Evolutionary conservation across 2,329 filamentous ascomycete genomes (phyloP).

Genomic region (Bipolaris zeicola): DNA sequence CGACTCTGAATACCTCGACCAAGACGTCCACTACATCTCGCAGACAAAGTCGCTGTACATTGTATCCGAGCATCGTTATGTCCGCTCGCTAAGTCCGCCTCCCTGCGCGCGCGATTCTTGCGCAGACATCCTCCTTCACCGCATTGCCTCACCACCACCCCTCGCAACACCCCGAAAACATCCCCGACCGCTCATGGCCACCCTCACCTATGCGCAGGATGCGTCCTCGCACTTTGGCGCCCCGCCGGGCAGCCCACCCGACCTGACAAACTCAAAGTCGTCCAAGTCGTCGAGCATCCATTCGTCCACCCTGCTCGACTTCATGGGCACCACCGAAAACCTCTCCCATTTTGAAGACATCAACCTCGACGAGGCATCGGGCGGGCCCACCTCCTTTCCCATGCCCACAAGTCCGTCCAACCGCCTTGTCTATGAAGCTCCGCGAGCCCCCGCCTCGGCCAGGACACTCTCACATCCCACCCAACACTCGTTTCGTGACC

Average conservation of each 20-base stretch:
- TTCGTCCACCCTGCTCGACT: constrained; percentile 75
- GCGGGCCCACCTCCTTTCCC: constrained; percentile 53
- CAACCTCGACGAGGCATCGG: constrained; percentile 70
- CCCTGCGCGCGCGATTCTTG: constrained; percentile 34
- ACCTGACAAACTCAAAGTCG: constrained; percentile 83
- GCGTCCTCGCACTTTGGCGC: constrained; percentile 45
- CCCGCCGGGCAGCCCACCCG: constrained; percentile 72
- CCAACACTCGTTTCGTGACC: constrained; percentile 45
- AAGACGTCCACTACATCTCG: constrained; percentile 30
- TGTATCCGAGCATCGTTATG: constrained; percentile 46
- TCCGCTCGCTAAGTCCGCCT: constrained; percentile 38
- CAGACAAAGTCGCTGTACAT: constrained; percentile 37
- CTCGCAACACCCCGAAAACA: constrained; percentile 22
- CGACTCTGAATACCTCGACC: constrained; percentile 11
- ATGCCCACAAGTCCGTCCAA: constrained; percentile 34
- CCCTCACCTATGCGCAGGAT: constrained; percentile 39
- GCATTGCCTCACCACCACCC: constrained; percentile 29
- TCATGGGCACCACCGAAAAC: constrained; percentile 61
- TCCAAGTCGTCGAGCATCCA: constrained; percentile 90
- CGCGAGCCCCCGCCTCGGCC: constrained; percentile 25
- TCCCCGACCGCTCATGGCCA: constrained; percentile 47
- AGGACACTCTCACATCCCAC: constrained; percentile 25
- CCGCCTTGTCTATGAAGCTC: constrained; percentile 40
- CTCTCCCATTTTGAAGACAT: constrained; percentile 92
- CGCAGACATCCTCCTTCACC: constrained; percentile 28